Conservation (phyloP, 345 rosid species). For the Melaleuca alternifolia region DNA sequence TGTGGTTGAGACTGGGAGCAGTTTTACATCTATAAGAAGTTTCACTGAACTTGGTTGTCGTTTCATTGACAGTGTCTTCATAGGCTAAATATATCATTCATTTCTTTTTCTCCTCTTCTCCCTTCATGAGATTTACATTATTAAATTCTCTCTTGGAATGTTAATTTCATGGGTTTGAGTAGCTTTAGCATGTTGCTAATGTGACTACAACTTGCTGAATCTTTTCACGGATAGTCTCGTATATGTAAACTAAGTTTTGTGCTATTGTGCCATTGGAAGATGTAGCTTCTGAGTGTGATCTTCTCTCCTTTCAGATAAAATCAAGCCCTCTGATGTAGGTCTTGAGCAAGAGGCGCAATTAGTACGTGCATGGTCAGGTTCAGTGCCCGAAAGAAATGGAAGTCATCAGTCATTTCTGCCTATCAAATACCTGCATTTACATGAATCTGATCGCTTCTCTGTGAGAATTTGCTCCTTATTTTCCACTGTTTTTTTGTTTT, state of each 20-base stretch:
- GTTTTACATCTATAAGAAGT: background rate
- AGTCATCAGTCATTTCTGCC: slow-evolving; percentile 46
- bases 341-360: slow-evolving; percentile 68
- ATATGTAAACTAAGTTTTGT: background rate
- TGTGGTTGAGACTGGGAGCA: background rate
- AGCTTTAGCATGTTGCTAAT: background rate
- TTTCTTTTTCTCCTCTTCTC: background rate
- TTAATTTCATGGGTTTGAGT: background rate
- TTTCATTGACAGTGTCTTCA: background rate
- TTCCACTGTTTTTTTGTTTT: background rate
- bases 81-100: background rate
- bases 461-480: slow-evolving; percentile 46
- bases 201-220: background rate
- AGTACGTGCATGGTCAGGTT: slow-evolving; percentile 56
- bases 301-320: slow-evolving; percentile 18
- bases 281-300: background rate
- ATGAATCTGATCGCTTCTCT: slow-evolving; percentile 93
- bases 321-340: slow-evolving; percentile 35
- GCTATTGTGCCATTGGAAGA: background rate
- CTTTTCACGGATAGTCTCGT: background rate
- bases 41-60: background rate
- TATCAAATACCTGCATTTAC: slow-evolving; percentile 82
- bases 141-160: background rate
- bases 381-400: slow-evolving; percentile 58
- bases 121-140: background rate